These are phyloP conservation scores for Leccinum insolens DNA, from an alignment of 1,284 basidiomycete genomes.

Conservation along the genomic window DNA sequence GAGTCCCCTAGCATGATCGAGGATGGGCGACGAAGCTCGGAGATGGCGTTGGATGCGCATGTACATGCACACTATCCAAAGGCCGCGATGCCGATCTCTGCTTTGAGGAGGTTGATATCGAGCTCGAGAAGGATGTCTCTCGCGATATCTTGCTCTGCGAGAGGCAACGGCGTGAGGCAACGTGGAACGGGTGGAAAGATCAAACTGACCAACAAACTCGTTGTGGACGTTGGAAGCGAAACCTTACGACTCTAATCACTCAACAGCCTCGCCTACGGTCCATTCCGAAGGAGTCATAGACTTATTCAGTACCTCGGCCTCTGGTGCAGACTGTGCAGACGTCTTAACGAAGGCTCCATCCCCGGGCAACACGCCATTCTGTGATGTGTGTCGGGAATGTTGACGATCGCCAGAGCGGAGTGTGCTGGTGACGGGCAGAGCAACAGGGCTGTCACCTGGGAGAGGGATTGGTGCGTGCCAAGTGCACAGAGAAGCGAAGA, in stretches of 20 bases:
- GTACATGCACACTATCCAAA: slow-evolving; percentile 97
- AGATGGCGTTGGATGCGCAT: slow-evolving; percentile 93
- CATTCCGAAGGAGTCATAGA: slow-evolving; percentile 68
- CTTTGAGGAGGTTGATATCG: slow-evolving; percentile 89
- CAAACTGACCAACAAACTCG: slow-evolving; percentile 79
- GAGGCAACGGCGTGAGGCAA: slow-evolving; percentile 4
- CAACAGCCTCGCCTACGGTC: slow-evolving; percentile 88
- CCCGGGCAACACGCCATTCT: slow-evolving; percentile 34
- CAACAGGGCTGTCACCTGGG: slow-evolving; percentile 26
- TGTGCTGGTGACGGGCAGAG: slow-evolving; percentile 45
- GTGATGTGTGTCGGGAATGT: slow-evolving; percentile 35
- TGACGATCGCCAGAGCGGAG: slow-evolving; percentile 33
- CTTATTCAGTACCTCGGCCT: slow-evolving; percentile 20
- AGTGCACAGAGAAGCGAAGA: slow-evolving; percentile 18
- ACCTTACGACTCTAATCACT: slow-evolving; percentile 85
- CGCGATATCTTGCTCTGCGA: slow-evolving; percentile 93
- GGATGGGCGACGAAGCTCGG: slow-evolving; percentile 79
- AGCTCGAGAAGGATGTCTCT: slow-evolving; percentile 96
- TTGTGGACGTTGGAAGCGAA: slow-evolving; percentile 84
- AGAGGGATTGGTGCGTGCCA: slow-evolving; percentile 20
- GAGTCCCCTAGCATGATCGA: slow-evolving; percentile 52
- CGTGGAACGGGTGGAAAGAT: not conserved
- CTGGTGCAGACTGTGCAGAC: slow-evolving; percentile 15
- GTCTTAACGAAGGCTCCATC: slow-evolving; percentile 11
- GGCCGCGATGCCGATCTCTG: slow-evolving; percentile 92